phyloP scores from a whole-genome alignment of 2,329 filamentous ascomycete genomes.

The Diplodia seriata region DNA sequence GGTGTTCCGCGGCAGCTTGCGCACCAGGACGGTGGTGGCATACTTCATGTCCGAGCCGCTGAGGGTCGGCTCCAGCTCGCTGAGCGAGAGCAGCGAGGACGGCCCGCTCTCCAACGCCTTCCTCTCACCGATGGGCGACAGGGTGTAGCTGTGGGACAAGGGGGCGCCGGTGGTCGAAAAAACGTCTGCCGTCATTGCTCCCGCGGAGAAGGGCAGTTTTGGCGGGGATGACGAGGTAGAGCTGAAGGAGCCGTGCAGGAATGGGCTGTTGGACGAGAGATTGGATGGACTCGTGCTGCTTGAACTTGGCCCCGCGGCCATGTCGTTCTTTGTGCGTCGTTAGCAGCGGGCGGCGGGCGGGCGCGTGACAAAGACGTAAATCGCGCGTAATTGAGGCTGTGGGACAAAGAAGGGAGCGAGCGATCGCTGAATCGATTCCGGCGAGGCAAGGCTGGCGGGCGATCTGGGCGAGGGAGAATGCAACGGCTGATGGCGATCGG shows the following conservation, averaged over 20 bases:
- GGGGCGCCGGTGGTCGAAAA: slow-evolving; percentile 42
- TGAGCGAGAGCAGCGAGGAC: slow-evolving; percentile 45
- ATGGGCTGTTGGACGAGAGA: slow-evolving; percentile 48
- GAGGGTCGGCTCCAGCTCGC: slow-evolving; percentile 45
- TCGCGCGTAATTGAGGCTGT: slow-evolving; percentile 26
- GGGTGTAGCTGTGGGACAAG: slow-evolving; percentile 47
- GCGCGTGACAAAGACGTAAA: slow-evolving; percentile 29
- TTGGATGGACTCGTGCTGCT: slow-evolving; percentile 51
- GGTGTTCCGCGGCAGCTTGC: slow-evolving; percentile 65
- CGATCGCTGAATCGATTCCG: slow-evolving; percentile 6
- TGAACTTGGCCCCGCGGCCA: slow-evolving; percentile 52
- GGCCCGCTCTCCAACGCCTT: slow-evolving; percentile 47
- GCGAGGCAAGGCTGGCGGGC: slow-evolving; percentile 2
- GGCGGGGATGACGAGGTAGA: slow-evolving; percentile 51
- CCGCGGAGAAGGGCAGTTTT: slow-evolving; percentile 44
- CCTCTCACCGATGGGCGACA: slow-evolving; percentile 52
- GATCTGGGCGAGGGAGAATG: slow-evolving; percentile 18
- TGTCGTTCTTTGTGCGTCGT: slow-evolving; percentile 35
- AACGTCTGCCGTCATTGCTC: slow-evolving; percentile 51
- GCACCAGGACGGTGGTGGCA: slow-evolving; percentile 59
- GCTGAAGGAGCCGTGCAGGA: slow-evolving; percentile 49
- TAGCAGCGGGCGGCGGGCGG: neutral
- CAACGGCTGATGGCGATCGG: slow-evolving; percentile 23
- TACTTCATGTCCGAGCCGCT: slow-evolving; percentile 35
- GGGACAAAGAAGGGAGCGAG: slow-evolving; percentile 31